A percentile compares a stretch with the other conserved stretches of the same genome.
These are phyloP conservation scores for Avena atlantica DNA, from an alignment of 176 grass and related monocot genomes.

Conservation along the genomic window DNA sequence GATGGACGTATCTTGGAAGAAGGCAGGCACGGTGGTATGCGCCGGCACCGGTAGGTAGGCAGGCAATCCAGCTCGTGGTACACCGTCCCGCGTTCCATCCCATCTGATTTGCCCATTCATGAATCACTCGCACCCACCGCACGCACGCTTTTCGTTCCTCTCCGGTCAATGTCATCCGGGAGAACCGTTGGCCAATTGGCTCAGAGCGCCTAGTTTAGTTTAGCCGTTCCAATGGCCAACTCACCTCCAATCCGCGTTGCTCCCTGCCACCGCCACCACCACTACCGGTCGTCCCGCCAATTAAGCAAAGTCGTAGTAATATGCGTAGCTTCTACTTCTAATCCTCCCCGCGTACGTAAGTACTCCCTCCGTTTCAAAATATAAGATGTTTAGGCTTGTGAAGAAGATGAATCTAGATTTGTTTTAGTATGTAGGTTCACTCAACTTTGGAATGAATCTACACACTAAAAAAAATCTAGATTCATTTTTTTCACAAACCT, in stretches of 20 bases:
- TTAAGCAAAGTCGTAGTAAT: too few species aligned
- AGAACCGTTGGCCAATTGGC: conserved; percentile 1
- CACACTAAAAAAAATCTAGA: too few species aligned
- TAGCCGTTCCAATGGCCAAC: neutral
- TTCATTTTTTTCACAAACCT: too few species aligned
- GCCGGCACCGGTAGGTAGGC: neutral
- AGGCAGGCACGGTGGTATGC: neutral
- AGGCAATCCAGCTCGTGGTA: conserved; percentile 6
- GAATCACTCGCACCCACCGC: conserved; percentile 20
- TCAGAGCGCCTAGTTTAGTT: neutral
- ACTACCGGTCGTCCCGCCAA: too few species aligned
- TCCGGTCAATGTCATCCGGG: conserved; percentile 34
- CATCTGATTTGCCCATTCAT: conserved; percentile 40
- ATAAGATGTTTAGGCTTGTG: too few species aligned
- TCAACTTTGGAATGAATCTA: too few species aligned
- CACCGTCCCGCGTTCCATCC: neutral
- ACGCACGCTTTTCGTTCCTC: neutral
- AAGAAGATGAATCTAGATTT: too few species aligned
- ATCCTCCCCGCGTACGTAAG: too few species aligned
- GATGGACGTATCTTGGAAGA: neutral
- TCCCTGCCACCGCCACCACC: neutral
- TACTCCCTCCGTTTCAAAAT: too few species aligned
- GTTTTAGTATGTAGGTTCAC: too few species aligned
- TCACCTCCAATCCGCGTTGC: conserved; percentile 21
- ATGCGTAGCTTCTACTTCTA: too few species aligned